Evolutionary conservation across 2,329 filamentous ascomycete genomes (phyloP).

Genomic region (Shiraia sp.): DNA sequence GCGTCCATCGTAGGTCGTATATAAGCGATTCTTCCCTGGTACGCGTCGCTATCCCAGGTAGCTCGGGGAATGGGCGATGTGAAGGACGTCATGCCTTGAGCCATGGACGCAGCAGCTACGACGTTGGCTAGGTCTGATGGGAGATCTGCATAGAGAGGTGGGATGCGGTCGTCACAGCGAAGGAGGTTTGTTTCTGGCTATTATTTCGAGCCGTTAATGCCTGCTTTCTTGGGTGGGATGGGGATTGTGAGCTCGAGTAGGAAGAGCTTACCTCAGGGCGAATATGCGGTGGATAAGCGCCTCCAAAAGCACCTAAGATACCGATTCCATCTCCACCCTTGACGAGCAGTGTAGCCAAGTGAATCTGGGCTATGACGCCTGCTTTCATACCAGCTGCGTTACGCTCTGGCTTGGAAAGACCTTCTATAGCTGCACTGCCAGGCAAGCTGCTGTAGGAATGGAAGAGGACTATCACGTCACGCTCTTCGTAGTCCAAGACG

Average conservation of each 20-base stretch:
- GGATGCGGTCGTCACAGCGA: conserved; percentile 23
- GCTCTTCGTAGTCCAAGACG: conserved; percentile 19
- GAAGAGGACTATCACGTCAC: conserved; percentile 18
- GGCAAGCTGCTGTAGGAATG: conserved; percentile 22
- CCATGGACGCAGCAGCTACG: conserved; percentile 17
- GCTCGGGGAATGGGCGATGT: conserved; percentile 16
- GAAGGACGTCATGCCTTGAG: conserved; percentile 22
- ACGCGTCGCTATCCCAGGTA: conserved; percentile 17
- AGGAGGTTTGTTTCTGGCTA: conserved; percentile 18
- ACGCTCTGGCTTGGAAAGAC: conserved; percentile 14
- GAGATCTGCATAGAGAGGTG: conserved; percentile 18
- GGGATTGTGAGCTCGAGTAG: not conserved
- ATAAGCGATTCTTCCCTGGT: conserved; percentile 18
- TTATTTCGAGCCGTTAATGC: too few species aligned
- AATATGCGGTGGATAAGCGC: conserved; percentile 21
- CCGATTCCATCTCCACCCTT: conserved; percentile 19
- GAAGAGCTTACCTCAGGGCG: conserved; percentile 17
- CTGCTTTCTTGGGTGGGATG: not conserved
- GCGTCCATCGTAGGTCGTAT: conserved; percentile 28
- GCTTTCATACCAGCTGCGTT: conserved; percentile 15
- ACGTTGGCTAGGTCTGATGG: conserved; percentile 9
- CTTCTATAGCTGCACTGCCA: conserved; percentile 13
- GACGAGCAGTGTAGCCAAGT: conserved; percentile 10
- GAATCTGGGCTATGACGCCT: conserved; percentile 24
- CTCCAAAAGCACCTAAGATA: conserved; percentile 16